These are phyloP conservation scores for Fusarium heterosporum DNA, from an alignment of 2,329 filamentous ascomycete genomes.

Conservation along the genomic window DNA sequence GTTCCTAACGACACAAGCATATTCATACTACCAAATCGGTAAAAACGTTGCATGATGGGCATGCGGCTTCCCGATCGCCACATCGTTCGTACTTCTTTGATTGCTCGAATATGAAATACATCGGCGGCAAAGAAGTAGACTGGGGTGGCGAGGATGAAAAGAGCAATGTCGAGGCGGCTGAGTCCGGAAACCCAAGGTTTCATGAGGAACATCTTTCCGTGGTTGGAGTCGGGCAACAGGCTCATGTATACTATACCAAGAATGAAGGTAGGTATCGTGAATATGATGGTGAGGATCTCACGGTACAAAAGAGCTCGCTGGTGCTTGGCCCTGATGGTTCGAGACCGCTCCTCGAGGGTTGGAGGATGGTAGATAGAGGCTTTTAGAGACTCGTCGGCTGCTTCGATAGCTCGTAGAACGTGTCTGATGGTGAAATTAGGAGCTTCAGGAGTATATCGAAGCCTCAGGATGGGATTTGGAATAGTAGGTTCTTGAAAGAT, in stretches of 20 bases:
- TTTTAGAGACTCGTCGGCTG: slow-evolving; percentile 72
- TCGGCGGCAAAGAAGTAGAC: slow-evolving; percentile 90
- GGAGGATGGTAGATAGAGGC: slow-evolving; percentile 82
- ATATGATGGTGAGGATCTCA: slow-evolving; percentile 74
- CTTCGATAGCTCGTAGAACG: slow-evolving; percentile 75
- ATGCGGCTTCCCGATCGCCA: slow-evolving; percentile 82
- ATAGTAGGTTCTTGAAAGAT: slow-evolving; percentile 68
- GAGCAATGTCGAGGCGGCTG: slow-evolving; percentile 79
- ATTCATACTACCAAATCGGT: slow-evolving; percentile 97
- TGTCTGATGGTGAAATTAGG: slow-evolving; percentile 80
- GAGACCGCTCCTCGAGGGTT: slow-evolving; percentile 84
- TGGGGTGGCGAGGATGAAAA: slow-evolving; percentile 85
- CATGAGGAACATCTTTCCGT: slow-evolving; percentile 74
- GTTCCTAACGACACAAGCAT: slow-evolving; percentile 91
- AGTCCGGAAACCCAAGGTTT: slow-evolving; percentile 77
- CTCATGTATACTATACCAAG: slow-evolving; percentile 94
- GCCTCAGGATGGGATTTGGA: slow-evolving; percentile 73
- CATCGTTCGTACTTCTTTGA: slow-evolving; percentile 81
- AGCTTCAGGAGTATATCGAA: slow-evolving; percentile 76
- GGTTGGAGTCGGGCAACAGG: slow-evolving; percentile 71
- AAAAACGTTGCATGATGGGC: slow-evolving; percentile 80
- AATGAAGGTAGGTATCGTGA: slow-evolving; percentile 85
- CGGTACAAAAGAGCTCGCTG: slow-evolving; percentile 75
- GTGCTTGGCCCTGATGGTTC: slow-evolving; percentile 76
- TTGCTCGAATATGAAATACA: slow-evolving; percentile 81